Base-by-base conservation (phyloP, 2,329 filamentous ascomycete genomes). In the Pseudodiploospora longispora region DNA sequence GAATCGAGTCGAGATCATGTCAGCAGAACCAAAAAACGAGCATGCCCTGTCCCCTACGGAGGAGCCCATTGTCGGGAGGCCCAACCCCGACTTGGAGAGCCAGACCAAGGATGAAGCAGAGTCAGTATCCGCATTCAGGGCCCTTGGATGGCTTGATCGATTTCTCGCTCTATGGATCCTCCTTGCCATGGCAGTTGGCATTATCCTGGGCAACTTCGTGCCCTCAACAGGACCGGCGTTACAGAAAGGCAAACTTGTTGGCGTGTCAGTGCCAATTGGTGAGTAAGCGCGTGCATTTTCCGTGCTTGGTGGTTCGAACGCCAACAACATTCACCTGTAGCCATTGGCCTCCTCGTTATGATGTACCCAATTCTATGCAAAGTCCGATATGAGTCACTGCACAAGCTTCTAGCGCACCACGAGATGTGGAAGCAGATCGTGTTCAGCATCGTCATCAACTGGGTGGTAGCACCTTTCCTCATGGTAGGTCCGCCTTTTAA, bases 361-460 rank as follows among this genome's bases (percentile, higher is more conserved):
- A 95, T 95, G 87, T 95, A 93, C 57, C 89, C 88, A 0, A 94
- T 95, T 47, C 69, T 95, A 1, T 94, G 87, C 73, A 93, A 93
- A 61, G 84, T 94, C 5, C 79, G 79, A 35, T 93, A 80, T 62
- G 87, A 94, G 60, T 76, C 78, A 0, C 65, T 94, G 7, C 85
- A 88, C 59, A 66, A 75, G 3, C 68, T 87, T 4, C 75, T 93
- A 47, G 61, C 66, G 3, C 70, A 79, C 3, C 70, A 71, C 3
- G 68, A 69, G 1, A 68, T 94, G 3, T 95, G 86, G 87, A 77
- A 79, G 41, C 87, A 95, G 60, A 77, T 95, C n/a, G 68, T 60
- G 0, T 86, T 95, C 55, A 89, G 84, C 46, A 63, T 94, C 4
- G 52, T 89, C 4, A 61, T 90, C 29, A 95, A 95, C 58, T 94